Evolutionary conservation across 2,329 filamentous ascomycete species (phyloP).

Genomic region (Teratosphaeriaceae sp.): DNA sequence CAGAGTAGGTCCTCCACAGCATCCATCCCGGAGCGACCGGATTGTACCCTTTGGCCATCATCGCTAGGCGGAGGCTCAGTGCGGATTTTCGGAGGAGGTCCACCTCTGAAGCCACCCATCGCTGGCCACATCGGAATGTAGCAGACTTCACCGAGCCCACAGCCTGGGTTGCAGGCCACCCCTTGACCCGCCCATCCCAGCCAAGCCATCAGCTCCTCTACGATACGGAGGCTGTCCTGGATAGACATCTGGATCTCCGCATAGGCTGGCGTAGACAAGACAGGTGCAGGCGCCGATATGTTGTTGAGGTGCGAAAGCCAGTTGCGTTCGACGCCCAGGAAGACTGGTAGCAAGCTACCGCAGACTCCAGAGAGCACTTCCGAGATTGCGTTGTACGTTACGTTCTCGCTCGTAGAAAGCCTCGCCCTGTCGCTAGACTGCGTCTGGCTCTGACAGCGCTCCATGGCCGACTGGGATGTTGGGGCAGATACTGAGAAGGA

Average conservation of each 20-base stretch:
- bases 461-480: constrained; percentile 33
- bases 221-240: too few relatives aligned
- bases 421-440: constrained; percentile 28
- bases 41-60: too few relatives aligned
- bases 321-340: constrained; percentile 36
- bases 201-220: constrained; percentile 46
- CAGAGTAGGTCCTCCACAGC: constrained; percentile 9
- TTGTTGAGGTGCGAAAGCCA: constrained; percentile 32
- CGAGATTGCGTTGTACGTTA: constrained; percentile 36
- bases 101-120: too few relatives aligned
- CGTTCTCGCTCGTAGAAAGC: constrained; percentile 29
- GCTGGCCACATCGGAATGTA: constrained; percentile 48
- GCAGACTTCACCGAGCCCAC: constrained; percentile 40
- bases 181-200: constrained; percentile 46
- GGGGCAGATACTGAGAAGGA: constrained; percentile 30
- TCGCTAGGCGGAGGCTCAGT: neutral
- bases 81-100: too few relatives aligned
- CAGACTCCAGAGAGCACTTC: constrained; percentile 39
- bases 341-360: constrained; percentile 35
- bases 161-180: constrained; percentile 35
- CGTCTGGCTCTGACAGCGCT: constrained; percentile 39
- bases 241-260: constrained; percentile 21
- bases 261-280: neutral
- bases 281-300: constrained; percentile 1
- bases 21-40: too few relatives aligned